Base-by-base conservation (phyloP, 2,329 filamentous ascomycete genomes). In the Fusarium nygamai region DNA sequence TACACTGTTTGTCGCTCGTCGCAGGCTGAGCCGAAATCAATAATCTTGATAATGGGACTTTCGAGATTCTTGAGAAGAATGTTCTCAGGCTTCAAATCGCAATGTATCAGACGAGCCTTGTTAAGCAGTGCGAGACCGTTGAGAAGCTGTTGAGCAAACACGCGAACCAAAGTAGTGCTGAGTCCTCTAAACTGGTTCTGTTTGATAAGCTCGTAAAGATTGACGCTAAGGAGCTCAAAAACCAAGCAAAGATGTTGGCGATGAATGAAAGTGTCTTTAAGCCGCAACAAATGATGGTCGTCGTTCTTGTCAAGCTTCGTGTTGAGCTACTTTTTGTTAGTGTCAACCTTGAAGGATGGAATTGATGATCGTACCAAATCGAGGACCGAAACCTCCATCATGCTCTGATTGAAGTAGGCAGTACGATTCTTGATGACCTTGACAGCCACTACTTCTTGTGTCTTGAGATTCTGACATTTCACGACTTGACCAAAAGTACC, bases 361-460 rank as follows among this genome's bases (percentile, higher is more conserved):
- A n/a, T 24, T 39, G 22, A 36, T 20, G 24, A 34, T 33, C 27
- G 66, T 88, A 97, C 94, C 88, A 99, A 82, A 83, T 99, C 96
- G 66, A 99, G 88, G 31, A 99, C 96, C 4, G 96, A 99, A 38
- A 99, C 96, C 82, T 99, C 96, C 96, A 99, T 99, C 96, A 99
- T 99, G 83, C 96, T 98, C 84, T 99, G 96, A 81, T 99, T 99
- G 86, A 99, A 99, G 83, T 99, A 99, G 43, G 96, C 96, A 4
- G 96, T 99, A 79, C 96, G 92, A 84, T 99, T 99, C 86, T 99
- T 99, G 85, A 99, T 96, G 62, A 99, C 96, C 85, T 99, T 99
- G 76, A 99, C 96, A 8, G 96, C 96, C 50, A 99, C 96, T 44
- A 99, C 96, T 84, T 99, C 96, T 82, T 98, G 95, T 2, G 96